Conservation (phyloP, 2,329 filamentous ascomycete genomes). For the Aspergillus brasiliensis region DNA sequence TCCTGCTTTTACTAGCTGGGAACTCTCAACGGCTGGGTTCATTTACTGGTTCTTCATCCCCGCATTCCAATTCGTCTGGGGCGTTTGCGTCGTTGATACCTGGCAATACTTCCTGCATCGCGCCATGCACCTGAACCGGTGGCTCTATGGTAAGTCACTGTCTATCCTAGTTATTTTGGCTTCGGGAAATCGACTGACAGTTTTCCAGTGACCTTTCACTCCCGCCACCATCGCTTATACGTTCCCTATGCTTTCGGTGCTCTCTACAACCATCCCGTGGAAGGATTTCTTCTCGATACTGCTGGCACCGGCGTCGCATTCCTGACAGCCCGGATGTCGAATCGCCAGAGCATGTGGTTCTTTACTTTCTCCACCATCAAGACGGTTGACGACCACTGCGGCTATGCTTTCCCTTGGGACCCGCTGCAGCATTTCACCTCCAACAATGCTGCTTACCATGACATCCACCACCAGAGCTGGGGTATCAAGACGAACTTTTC, state of each 20-base stretch:
- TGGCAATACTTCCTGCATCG: conserved; percentile 99
- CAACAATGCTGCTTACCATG: conserved; percentile 96
- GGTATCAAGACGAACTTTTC: conserved; percentile 75
- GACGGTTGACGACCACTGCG: conserved; percentile 96
- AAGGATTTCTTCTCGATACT: conserved; percentile 92
- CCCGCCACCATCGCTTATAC: conserved; percentile 93
- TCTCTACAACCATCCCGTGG: conserved; percentile 93
- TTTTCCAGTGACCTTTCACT: conserved; percentile 78
- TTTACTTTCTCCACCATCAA: conserved; percentile 90
- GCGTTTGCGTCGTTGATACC: conserved; percentile 78
- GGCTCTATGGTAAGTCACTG: conserved; percentile 79
- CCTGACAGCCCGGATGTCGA: conserved; percentile 77
- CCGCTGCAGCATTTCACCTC: conserved; percentile 87
- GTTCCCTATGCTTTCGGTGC: conserved; percentile 97
- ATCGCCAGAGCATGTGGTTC: conserved; percentile 84
- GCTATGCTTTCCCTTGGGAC: conserved; percentile 94
- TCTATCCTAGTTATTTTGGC: not conserved
- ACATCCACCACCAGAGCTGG: conserved; percentile 98
- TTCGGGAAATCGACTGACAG: conserved; percentile 3
- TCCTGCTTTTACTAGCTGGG: conserved; percentile 81
- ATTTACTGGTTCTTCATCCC: conserved; percentile 82
- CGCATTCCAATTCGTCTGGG: conserved; percentile 72
- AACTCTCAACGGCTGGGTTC: conserved; percentile 70
- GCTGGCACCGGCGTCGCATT: conserved; percentile 83
- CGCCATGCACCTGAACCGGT: conserved; percentile 95